Conservation (phyloP, 805 yeast genomes). For the Wickerhamiella slavikovae region DNA sequence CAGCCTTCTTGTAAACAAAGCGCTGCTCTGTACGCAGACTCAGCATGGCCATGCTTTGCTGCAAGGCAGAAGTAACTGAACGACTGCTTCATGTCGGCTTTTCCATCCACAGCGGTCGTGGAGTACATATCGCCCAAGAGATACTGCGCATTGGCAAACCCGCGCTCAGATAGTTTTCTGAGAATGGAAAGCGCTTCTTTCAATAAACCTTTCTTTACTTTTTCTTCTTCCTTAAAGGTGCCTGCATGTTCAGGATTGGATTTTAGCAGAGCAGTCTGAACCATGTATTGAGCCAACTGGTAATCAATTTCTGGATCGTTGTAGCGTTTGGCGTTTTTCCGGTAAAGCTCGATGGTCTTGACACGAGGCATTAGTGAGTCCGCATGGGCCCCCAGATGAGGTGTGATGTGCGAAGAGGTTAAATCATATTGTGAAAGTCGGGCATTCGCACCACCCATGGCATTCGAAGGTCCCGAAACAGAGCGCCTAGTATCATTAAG, state of each 20-base stretch:
- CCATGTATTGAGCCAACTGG: constrained; percentile 77
- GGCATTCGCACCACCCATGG: not conserved
- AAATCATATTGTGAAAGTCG: constrained; percentile 12
- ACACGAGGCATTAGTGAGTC: constrained; percentile 42
- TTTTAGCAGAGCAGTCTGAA: constrained; percentile 50
- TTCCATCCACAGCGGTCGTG: constrained; percentile 57
- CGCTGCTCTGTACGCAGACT: constrained; percentile 79
- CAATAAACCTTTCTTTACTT: constrained; percentile 33
- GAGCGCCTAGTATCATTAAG: constrained; percentile 2
- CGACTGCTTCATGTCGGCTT: constrained; percentile 59
- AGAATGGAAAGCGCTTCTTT: constrained; percentile 61
- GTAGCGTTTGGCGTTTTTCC: constrained; percentile 65
- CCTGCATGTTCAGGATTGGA: constrained; percentile 1
- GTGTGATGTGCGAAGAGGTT: constrained; percentile 11
- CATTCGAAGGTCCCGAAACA: not conserved
- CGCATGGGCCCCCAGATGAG: constrained; percentile 12
- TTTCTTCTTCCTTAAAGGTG: constrained; percentile 10
- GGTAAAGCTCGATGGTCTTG: constrained; percentile 70
- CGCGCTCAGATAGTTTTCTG: constrained; percentile 53
- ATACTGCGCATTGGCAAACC: constrained; percentile 80
- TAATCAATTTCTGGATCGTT: constrained; percentile 75
- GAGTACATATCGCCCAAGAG: constrained; percentile 76
- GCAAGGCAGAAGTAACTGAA: constrained; percentile 64
- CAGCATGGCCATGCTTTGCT: constrained; percentile 84
- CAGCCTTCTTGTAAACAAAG: constrained; percentile 85